Percentiles rank a stretch among this genome's conserved stretches.
phyloP scores from a whole-genome alignment of 73 alveolate genomes.

The Durusdinium trenchii region DNA sequence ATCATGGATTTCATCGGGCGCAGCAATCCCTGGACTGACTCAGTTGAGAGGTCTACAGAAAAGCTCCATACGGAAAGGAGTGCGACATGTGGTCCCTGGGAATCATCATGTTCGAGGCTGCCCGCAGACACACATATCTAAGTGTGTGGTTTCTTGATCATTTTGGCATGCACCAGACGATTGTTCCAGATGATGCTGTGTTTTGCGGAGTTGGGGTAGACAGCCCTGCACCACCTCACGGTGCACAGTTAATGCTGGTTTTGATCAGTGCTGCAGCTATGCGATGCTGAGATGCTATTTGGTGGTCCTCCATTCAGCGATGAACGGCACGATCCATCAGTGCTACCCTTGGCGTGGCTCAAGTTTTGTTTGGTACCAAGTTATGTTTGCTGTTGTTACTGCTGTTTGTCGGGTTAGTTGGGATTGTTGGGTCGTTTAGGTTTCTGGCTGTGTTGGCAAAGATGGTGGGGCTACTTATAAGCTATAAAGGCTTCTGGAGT shows the following conservation, averaged over 20 bases:
- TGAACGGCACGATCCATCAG: constrained; percentile 93
- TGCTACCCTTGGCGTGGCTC: not conserved
- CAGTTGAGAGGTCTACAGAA: constrained; percentile 43
- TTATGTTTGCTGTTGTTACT: too few species aligned
- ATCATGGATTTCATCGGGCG: too few species aligned
- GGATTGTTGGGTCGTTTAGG: too few species aligned
- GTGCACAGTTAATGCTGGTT: not conserved
- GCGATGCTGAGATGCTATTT: constrained; percentile 58
- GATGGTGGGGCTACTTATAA: too few species aligned
- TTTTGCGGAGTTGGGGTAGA: not conserved
- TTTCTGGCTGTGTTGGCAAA: too few species aligned
- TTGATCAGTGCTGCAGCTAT: not conserved
- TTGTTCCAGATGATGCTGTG: not conserved
- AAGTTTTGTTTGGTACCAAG: too few species aligned
- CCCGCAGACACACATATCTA: not conserved
- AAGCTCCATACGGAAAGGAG: constrained; percentile 94
- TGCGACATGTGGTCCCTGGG: constrained; percentile 95
- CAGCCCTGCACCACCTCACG: too few species aligned
- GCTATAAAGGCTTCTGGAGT: too few species aligned
- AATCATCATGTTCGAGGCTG: constrained; percentile 93
- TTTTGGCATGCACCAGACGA: not conserved
- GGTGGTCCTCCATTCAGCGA: constrained; percentile 96
- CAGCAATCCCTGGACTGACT: too few species aligned
- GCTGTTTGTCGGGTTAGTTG: too few species aligned
- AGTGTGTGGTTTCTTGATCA: not conserved